These are phyloP conservation scores for Malus asiatica DNA, from an alignment of 306 rosid genomes.

Conservation along the genomic window DNA sequence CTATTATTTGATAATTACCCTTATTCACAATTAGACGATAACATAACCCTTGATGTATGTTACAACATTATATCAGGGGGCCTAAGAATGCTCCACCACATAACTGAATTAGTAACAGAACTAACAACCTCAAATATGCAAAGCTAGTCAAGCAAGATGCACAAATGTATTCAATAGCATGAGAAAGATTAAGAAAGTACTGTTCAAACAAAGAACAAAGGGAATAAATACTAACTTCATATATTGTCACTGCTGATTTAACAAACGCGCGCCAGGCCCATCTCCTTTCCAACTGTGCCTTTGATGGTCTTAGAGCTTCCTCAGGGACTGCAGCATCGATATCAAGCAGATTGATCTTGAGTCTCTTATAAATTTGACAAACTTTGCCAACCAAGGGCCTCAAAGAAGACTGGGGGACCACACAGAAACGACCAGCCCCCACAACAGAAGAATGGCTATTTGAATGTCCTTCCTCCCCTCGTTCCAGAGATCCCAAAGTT, in stretches of 20 bases:
- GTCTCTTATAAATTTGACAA: slow-evolving; percentile 60
- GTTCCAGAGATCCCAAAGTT: slow-evolving; percentile 32
- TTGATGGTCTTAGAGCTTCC: slow-evolving; percentile 72
- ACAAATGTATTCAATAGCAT: background rate
- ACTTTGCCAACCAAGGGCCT: slow-evolving; percentile 77
- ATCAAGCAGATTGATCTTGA: slow-evolving; percentile 79
- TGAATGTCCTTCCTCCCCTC: slow-evolving; percentile 30
- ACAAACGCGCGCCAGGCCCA: slow-evolving; percentile 91
- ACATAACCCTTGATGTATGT: background rate
- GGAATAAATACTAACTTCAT: slow-evolving; percentile 50
- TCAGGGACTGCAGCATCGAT: slow-evolving; percentile 87
- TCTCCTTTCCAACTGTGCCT: slow-evolving; percentile 55
- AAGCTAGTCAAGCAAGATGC: background rate
- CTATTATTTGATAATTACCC: background rate
- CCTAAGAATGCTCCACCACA: background rate
- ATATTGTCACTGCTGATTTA: slow-evolving; percentile 81
- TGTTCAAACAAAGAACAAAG: background rate
- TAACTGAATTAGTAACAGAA: background rate
- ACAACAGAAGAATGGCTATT: slow-evolving; percentile 35
- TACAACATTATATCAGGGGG: background rate
- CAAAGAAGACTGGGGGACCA: slow-evolving; percentile 73
- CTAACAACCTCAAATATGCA: background rate
- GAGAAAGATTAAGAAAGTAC: background rate
- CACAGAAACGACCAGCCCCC: slow-evolving; percentile 57
- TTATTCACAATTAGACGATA: background rate